Evolutionary conservation across 345 rosid species (phyloP).

Genomic region (Fremontodendron californicum): DNA sequence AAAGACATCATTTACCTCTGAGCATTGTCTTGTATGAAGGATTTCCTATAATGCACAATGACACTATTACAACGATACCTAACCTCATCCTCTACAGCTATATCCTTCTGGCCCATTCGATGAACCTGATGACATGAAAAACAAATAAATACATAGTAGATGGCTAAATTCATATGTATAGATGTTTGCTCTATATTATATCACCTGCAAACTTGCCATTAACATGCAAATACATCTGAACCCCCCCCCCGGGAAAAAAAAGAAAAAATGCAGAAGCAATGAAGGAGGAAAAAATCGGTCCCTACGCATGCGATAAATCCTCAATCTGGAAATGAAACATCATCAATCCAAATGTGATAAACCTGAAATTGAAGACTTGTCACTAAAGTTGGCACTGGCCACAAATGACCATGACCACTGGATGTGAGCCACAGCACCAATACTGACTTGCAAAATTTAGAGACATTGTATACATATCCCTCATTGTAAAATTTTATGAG

Average conservation of each 20-base stretch:
- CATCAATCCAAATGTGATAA: neutral
- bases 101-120: constrained; percentile 67
- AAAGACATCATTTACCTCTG: constrained; percentile 56
- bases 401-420: neutral
- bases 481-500: neutral
- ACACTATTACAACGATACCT: constrained; percentile 70
- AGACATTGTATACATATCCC: neutral
- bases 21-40: constrained; percentile 84
- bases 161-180: neutral
- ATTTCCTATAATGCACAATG: constrained; percentile 84
- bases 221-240: neutral
- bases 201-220: neutral
- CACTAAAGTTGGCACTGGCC: neutral
- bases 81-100: constrained; percentile 79
- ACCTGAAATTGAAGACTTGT: neutral
- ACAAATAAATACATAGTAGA: constrained; percentile 15
- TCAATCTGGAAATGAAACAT: neutral
- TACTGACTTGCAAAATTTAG: neutral
- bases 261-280: neutral
- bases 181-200: neutral
- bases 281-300: neutral
- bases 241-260: neutral
- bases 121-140: constrained; percentile 57
- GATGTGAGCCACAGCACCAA: neutral
- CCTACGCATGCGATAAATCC: neutral